Percentiles rank a stretch among this genome's conserved stretches.
phyloP scores from a whole-genome alignment of 805 yeast genomes.

The Hanseniaspora thailandica region DNA sequence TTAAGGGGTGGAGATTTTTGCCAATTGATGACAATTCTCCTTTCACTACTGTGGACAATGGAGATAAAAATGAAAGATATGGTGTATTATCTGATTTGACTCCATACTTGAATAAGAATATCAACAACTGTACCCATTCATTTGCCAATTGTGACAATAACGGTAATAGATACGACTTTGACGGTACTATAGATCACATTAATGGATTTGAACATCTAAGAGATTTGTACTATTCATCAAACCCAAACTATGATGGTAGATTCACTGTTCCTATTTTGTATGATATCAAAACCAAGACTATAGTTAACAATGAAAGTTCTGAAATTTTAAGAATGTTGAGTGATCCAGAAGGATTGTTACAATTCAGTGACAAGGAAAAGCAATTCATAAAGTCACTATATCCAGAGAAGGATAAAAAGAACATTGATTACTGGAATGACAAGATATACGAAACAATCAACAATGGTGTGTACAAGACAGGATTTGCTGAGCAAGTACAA shows the following conservation, averaged over 20 bases:
- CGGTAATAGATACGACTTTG: conserved; percentile 21
- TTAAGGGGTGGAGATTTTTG: conserved; percentile 78
- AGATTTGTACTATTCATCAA: conserved; percentile 62
- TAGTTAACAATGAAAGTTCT: conserved; percentile 84
- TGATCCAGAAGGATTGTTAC: conserved; percentile 14
- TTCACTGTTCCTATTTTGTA: conserved; percentile 89
- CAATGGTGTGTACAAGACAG: conserved; percentile 87
- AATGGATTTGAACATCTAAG: conserved; percentile 50
- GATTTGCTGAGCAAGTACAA: conserved; percentile 76
- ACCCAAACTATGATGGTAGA: conserved; percentile 67
- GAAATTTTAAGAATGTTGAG: conserved; percentile 81
- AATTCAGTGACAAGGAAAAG: conserved; percentile 34
- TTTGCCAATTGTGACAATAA: conserved; percentile 19
- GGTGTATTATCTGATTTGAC: conserved; percentile 21
- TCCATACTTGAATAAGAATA: conserved; percentile 1
- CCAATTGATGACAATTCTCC: conserved; percentile 33
- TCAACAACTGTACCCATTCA: conserved; percentile 14
- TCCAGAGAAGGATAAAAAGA: conserved; percentile 41
- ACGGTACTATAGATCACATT: conserved; percentile 45
- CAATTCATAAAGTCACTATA: conserved; percentile 30
- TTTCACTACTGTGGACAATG: conserved; percentile 16
- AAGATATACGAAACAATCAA: conserved; percentile 80
- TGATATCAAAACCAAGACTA: conserved; percentile 72
- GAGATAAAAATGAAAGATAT: conserved; percentile 16
- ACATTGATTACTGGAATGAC: conserved; percentile 66